A percentile compares a stretch with the other conserved stretches of the same genome.
phyloP scores from a whole-genome alignment of 1,284 basidiomycete genomes.

The Coniferiporia sulphurascens region DNA sequence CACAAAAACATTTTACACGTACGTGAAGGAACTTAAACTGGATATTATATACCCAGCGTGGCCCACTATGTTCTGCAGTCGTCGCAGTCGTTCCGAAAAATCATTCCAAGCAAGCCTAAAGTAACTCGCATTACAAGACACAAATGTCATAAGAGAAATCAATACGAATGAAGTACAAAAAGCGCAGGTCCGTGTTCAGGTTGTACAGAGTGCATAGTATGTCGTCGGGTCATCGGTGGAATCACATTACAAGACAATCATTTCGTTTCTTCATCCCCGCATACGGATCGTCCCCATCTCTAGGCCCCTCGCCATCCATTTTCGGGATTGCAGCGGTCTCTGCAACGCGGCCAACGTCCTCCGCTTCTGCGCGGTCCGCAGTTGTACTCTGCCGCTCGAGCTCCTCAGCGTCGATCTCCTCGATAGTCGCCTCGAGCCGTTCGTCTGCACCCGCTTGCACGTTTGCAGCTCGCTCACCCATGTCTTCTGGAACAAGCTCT shows the following conservation, averaged over 20 bases:
- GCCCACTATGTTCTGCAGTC: too few relatives aligned
- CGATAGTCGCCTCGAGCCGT: conserved; percentile 16
- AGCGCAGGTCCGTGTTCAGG: too few relatives aligned
- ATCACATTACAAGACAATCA: conserved; percentile 18
- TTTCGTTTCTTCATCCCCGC: conserved; percentile 19
- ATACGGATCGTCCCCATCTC: conserved; percentile 17
- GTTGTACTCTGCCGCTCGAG: conserved; percentile 18
- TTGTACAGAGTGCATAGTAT: too few relatives aligned
- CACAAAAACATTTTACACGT: too few relatives aligned
- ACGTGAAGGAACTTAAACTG: too few relatives aligned
- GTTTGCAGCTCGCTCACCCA: too few relatives aligned
- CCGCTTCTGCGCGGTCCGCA: conserved; percentile 19
- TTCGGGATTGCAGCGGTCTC: conserved; percentile 13
- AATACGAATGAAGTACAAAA: too few relatives aligned
- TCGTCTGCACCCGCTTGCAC: conserved; percentile 5
- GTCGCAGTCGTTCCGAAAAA: too few relatives aligned
- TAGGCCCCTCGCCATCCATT: conserved; percentile 4
- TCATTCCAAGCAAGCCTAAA: too few relatives aligned
- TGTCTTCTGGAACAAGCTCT: conserved; percentile 17
- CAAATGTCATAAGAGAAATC: too few relatives aligned
- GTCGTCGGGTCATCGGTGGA: neutral
- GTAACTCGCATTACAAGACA: too few relatives aligned
- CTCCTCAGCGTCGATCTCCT: conserved; percentile 23
- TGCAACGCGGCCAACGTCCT: conserved; percentile 12
- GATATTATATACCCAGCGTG: too few relatives aligned